Evolutionary conservation across 2,329 filamentous ascomycete genomes (phyloP).

Genomic region (Fusarium sp.): DNA sequence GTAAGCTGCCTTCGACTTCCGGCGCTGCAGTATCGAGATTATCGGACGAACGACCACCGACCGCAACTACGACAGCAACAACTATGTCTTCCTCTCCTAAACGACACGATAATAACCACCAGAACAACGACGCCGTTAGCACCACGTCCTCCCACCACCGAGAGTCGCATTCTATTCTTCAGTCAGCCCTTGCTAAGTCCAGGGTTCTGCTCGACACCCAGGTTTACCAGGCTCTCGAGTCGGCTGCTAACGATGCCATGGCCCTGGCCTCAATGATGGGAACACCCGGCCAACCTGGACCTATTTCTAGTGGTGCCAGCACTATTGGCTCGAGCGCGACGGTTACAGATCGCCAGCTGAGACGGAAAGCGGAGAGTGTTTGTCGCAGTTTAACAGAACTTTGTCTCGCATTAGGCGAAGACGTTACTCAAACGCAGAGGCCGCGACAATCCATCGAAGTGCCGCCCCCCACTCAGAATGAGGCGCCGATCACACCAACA

Average conservation of each 20-base stretch:
- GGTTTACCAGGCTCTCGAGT: slow-evolving; percentile 83
- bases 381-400: slow-evolving; percentile 94
- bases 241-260: slow-evolving; percentile 84
- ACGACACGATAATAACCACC: slow-evolving; percentile 57
- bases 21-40: slow-evolving; percentile 81
- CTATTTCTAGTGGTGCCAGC: slow-evolving; percentile 76
- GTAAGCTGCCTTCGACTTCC: slow-evolving; percentile 86
- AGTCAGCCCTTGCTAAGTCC: slow-evolving; percentile 83
- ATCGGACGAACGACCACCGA: slow-evolving; percentile 85
- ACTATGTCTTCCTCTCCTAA: slow-evolving; percentile 93
- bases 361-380: slow-evolving; percentile 91
- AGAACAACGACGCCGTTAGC: slow-evolving; percentile 55
- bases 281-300: slow-evolving; percentile 74
- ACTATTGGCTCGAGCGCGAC: slow-evolving; percentile 67
- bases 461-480: slow-evolving; percentile 32
- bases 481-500: slow-evolving; percentile 59
- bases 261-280: slow-evolving; percentile 83
- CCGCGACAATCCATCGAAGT: slow-evolving; percentile 41
- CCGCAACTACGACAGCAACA: slow-evolving; percentile 90
- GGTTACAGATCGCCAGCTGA: slow-evolving; percentile 83
- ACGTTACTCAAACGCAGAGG: slow-evolving; percentile 56
- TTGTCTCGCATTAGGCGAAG: slow-evolving; percentile 84
- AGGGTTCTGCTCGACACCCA: slow-evolving; percentile 77
- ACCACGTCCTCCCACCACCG: slow-evolving; percentile 58
- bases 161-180: slow-evolving; percentile 81